A percentile compares a stretch with the other conserved stretches of the same genome.
Evolutionary conservation across 2,329 filamentous ascomycete genomes (phyloP).

Genomic region (Aspergillus quadrilineatus): DNA sequence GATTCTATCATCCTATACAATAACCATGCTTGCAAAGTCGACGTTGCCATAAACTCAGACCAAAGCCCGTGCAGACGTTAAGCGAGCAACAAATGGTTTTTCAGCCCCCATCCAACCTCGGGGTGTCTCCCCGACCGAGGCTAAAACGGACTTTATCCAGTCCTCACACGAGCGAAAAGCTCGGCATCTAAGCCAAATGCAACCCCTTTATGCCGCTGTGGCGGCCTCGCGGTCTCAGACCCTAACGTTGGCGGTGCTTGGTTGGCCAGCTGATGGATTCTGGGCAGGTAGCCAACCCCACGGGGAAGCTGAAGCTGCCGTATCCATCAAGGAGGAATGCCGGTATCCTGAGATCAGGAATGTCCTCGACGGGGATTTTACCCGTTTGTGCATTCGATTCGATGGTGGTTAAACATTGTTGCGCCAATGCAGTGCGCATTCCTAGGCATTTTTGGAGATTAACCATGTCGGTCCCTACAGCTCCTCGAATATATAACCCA

Average conservation of each 20-base stretch:
- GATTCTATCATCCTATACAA: background rate
- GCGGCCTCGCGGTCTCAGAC: conserved; percentile 5
- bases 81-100: background rate
- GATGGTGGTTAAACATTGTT: conserved; percentile 6
- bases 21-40: background rate
- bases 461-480: background rate
- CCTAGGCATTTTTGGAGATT: background rate
- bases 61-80: background rate
- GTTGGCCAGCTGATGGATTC: background rate
- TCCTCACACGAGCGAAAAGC: conserved; percentile 2
- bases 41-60: background rate
- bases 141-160: conserved; percentile 10
- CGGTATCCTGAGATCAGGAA: background rate
- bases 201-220: conserved; percentile 3
- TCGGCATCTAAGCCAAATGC: conserved; percentile 7
- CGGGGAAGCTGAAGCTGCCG: conserved; percentile 10
- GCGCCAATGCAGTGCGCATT: conserved; percentile 7
- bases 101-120: background rate
- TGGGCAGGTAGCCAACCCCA: conserved; percentile 4
- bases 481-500: conserved; percentile 9
- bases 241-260: background rate
- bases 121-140: conserved; percentile 8
- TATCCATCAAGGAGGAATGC: conserved; percentile 10
- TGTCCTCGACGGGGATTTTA: conserved; percentile 13
- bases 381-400: conserved; percentile 1